phyloP scores from a whole-genome alignment of 2,329 filamentous ascomycete species.

The Aspergillus tanneri region DNA sequence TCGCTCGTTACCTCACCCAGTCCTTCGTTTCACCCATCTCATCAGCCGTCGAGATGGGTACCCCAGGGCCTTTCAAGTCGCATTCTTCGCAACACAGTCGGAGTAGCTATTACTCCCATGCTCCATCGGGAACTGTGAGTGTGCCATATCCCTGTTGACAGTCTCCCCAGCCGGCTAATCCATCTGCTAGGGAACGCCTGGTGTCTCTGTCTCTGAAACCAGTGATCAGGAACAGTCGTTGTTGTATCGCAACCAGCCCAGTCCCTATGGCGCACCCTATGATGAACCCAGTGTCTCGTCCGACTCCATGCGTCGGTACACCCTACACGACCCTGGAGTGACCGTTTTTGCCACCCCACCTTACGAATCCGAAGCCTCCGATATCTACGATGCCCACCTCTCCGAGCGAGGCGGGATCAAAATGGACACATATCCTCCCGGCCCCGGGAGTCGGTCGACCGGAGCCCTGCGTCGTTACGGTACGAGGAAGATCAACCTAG shows the following conservation, averaged over 20 bases:
- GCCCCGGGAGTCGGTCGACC: slow-evolving; percentile 65
- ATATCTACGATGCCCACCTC: slow-evolving; percentile 51
- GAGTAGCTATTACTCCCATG: neutral
- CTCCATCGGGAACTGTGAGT: neutral
- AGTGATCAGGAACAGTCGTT: slow-evolving; percentile 26
- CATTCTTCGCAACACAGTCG: neutral
- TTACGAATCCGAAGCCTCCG: slow-evolving; percentile 56
- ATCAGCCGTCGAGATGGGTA: neutral
- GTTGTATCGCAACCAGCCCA: slow-evolving; percentile 38
- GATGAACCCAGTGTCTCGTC: slow-evolving; percentile 47
- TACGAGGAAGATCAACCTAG: slow-evolving; percentile 95
- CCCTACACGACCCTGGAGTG: slow-evolving; percentile 51
- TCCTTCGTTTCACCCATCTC: neutral
- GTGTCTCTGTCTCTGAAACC: slow-evolving; percentile 9
- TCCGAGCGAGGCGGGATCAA: slow-evolving; percentile 43
- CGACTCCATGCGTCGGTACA: slow-evolving; percentile 34
- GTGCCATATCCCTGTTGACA: neutral
- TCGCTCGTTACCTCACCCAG: neutral
- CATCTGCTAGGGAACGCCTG: slow-evolving; percentile 6
- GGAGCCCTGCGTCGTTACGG: slow-evolving; percentile 75
- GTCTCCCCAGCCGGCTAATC: neutral
- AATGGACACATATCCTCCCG: slow-evolving; percentile 66
- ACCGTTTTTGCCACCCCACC: slow-evolving; percentile 51
- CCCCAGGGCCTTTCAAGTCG: neutral
- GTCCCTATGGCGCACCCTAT: slow-evolving; percentile 47